Conservation (phyloP, 345 rosid species). For the Capsella bursapastoris region DNA sequence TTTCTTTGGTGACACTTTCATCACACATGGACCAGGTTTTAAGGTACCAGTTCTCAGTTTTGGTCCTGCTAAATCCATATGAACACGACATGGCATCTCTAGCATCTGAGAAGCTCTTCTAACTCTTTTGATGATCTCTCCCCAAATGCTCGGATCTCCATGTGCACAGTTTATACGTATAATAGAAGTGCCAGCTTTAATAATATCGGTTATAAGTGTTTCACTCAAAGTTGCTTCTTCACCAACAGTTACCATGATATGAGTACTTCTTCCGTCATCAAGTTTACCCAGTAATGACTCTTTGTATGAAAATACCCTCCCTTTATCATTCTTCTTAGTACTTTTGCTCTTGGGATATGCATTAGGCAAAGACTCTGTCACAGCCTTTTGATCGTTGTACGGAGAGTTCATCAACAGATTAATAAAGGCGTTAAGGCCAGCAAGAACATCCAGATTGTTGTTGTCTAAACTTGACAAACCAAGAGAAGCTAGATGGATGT, state of each 20-base stretch:
- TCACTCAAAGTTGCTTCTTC: constrained; percentile 61
- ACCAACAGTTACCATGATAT: constrained; percentile 75
- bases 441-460: constrained; percentile 52
- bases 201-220: constrained; percentile 52
- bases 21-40: constrained; percentile 64
- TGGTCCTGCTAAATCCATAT: constrained; percentile 83
- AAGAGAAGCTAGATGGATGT: constrained; percentile 50
- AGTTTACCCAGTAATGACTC: constrained; percentile 58
- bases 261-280: constrained; percentile 49
- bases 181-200: constrained; percentile 60
- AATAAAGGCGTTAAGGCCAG: constrained; percentile 53
- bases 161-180: constrained; percentile 77
- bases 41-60: constrained; percentile 65
- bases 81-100: constrained; percentile 67
- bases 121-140: constrained; percentile 65
- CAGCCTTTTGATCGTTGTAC: constrained; percentile 33
- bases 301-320: constrained; percentile 41
- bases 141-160: constrained; percentile 63
- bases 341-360: constrained; percentile 34
- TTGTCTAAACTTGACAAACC: constrained; percentile 57
- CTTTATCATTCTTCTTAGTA: constrained; percentile 43
- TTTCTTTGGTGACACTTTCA: constrained; percentile 63
- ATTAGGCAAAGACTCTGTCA: constrained; percentile 30
- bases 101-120: constrained; percentile 59
- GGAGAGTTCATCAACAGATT: constrained; percentile 48